A percentile compares a stretch with the other conserved stretches of the same genome.
These are phyloP conservation scores for Camellia granthamiana DNA, from an alignment of 148 eudicot genomes.

Conservation along the genomic window DNA sequence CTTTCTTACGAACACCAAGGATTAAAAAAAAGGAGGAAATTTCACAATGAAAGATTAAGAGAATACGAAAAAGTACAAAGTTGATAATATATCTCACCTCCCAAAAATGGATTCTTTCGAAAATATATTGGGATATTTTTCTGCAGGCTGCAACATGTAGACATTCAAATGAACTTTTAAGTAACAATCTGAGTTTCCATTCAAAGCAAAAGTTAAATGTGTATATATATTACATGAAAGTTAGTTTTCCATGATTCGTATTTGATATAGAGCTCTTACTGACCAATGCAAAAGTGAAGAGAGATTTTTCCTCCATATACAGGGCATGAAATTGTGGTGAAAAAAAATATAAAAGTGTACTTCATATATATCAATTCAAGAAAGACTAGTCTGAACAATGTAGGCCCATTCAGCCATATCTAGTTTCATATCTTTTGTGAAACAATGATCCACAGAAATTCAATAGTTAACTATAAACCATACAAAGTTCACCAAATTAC, in stretches of 20 bases:
- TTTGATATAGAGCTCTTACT: neutral
- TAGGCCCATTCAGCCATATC: neutral
- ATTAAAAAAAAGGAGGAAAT: constrained; percentile 1
- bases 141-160: constrained; percentile 47
- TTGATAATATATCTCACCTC: constrained; percentile 27
- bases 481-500: no score
- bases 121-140: constrained; percentile 47
- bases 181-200: neutral
- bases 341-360: no score
- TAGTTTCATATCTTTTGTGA: neutral
- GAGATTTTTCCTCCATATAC: neutral
- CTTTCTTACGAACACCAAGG: neutral
- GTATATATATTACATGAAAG: neutral
- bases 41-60: neutral
- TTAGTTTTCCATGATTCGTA: neutral
- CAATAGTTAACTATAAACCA: neutral
- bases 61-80: neutral
- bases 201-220: neutral
- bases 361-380: neutral
- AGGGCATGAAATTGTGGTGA: neutral
- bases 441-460: neutral
- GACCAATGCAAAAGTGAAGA: neutral
- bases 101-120: constrained; percentile 51
- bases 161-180: neutral
- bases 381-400: neutral